Evolutionary conservation across 164 flowering plant genomes (phyloP), one percentile per base, ranked within the genome.

Genomic region (Vitis riparia): DNA sequence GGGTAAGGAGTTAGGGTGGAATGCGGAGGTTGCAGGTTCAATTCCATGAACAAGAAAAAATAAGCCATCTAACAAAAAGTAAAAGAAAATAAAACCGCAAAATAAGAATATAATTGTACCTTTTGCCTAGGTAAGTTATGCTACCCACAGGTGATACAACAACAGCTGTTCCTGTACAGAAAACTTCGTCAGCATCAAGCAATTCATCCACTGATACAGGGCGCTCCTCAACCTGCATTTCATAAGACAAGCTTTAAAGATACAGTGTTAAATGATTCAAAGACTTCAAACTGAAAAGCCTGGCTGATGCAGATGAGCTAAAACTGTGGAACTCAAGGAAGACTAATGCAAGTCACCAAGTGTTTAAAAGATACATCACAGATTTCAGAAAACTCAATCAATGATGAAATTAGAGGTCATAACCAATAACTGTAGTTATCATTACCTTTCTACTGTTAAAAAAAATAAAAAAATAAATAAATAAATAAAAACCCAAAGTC

Each of bases 131-230:
- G 67, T 88, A 89, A 30, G 96, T 91, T 70, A 94, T 78, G 75
- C 97, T 92, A 44, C 96, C 96, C 3, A 94, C 97, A 23, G 97
- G 97, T 13, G 94, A 87, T 48, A 94, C 84, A 65, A 94, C 93
- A 48, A 94, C 96, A 14, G 97, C 97, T 2, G 96, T 91, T 64
- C 97, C 98, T 3, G 98, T 90, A 59, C 96, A 89, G 63, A 94
- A 94, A 10, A 94, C 97, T 80, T 94, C 98, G 77, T 94, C 98
- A 37, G 97, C 98, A 64, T 84, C 91, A 63, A 91, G 89, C 80
- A 93, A 76, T 77, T 93, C 97, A 29, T 91, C 93, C 71, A 91
- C 89, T 14, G 86, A 32, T 60, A 94, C 83, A 16, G 16, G 79
- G 3, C 91, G 88, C 70, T 94, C 98, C 75, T 85, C 91, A 48